phyloP scores from a whole-genome alignment of 768 basidiomycete species.

The Trametes cubensis region DNA sequence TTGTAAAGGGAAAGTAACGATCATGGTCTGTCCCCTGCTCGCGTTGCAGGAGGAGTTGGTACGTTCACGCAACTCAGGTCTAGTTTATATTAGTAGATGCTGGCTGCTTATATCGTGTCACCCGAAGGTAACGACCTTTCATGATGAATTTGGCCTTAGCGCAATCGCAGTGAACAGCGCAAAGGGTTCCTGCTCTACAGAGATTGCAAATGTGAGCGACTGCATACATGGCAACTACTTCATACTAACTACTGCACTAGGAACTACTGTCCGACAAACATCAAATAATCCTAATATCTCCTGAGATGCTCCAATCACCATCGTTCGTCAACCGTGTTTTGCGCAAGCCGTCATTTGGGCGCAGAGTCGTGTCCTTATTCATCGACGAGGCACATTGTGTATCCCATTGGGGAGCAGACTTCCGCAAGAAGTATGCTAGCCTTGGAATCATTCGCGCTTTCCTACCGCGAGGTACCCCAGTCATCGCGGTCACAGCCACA shows the following conservation, averaged over 20 bases:
- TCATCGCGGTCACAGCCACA: conserved; percentile 30
- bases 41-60: conserved; percentile 45
- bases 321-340: conserved; percentile 31
- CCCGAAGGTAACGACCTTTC: conserved; percentile 36
- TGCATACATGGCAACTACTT: background rate
- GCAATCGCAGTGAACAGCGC: conserved; percentile 39
- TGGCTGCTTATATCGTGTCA: conserved; percentile 29
- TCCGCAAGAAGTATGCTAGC: conserved; percentile 32
- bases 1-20: conserved; percentile 36
- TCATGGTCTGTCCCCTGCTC: conserved; percentile 44
- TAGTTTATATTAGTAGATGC: background rate
- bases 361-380: conserved; percentile 29
- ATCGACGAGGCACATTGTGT: conserved; percentile 37
- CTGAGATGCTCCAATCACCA: conserved; percentile 35
- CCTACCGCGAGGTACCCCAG: conserved; percentile 26
- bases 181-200: conserved; percentile 34
- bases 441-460: conserved; percentile 31
- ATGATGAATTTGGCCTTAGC: conserved; percentile 34
- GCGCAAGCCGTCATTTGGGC: conserved; percentile 25
- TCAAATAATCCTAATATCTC: conserved; percentile 33
- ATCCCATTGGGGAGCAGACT: conserved; percentile 37
- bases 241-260: conserved; percentile 2
- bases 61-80: conserved; percentile 5
- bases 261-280: conserved; percentile 25
- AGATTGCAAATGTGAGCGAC: conserved; percentile 33